Evolutionary conservation across 768 basidiomycete genomes (phyloP).

Genomic region (Russula compacta): DNA sequence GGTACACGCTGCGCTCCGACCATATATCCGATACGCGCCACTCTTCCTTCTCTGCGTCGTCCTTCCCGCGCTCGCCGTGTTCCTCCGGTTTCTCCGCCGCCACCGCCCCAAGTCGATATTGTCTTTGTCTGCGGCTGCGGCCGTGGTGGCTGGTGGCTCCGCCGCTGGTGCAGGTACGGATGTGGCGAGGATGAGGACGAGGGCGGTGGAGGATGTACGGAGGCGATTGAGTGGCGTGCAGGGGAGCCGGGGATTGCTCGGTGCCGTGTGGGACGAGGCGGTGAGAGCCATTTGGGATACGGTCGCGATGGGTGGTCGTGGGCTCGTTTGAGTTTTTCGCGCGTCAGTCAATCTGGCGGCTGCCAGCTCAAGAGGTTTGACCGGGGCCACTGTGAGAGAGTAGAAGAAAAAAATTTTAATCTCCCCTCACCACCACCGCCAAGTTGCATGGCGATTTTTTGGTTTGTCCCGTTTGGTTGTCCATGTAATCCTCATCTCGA

Average conservation of each 20-base stretch:
- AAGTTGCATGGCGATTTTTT: too few species aligned
- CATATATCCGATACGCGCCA: conserved; percentile 6
- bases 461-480: too few species aligned
- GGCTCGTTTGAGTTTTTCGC: conserved; percentile 10
- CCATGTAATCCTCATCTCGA: too few species aligned
- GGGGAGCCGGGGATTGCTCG: conserved; percentile 3
- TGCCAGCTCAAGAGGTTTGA: neutral
- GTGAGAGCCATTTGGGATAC: conserved; percentile 17
- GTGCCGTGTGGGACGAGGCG: conserved; percentile 14
- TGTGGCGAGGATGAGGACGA: neutral
- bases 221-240: conserved; percentile 12
- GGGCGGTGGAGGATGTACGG: conserved; percentile 16
- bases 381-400: neutral
- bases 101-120: neutral
- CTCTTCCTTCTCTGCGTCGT: conserved; percentile 16
- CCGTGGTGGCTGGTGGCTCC: neutral
- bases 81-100: conserved; percentile 11
- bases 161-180: neutral
- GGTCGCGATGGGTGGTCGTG: conserved; percentile 19
- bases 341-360: neutral
- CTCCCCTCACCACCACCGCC: too few species aligned
- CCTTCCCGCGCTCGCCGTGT: conserved; percentile 9
- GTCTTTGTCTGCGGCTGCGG: neutral
- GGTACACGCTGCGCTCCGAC: conserved; percentile 5
- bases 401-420: too few species aligned